Conservation (phyloP, 2,329 filamentous ascomycete genomes). For the Clonostachys chloroleuca region DNA sequence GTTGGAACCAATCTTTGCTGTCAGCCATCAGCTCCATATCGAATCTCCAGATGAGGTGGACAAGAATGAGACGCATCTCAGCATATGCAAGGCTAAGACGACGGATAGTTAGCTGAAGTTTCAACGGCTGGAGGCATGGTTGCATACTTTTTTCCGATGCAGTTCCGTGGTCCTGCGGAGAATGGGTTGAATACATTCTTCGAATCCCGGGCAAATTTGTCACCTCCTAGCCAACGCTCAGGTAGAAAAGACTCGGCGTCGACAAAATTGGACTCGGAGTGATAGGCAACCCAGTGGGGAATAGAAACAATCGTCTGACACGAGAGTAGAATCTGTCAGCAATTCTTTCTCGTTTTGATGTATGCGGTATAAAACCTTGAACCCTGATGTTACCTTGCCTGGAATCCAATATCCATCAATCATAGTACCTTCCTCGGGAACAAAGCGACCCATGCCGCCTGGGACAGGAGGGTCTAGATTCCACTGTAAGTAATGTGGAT, state of each 20-base stretch:
- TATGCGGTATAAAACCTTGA: no score
- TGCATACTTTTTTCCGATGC: background rate
- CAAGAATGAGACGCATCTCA: background rate
- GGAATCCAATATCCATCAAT: no score
- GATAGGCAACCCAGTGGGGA: conserved; percentile 23
- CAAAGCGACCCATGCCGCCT: no score
- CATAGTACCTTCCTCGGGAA: no score
- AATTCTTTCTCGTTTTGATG: no score
- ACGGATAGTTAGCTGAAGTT: background rate
- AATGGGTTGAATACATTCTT: no score
- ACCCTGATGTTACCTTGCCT: no score
- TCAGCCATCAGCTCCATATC: background rate
- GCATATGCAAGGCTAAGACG: background rate
- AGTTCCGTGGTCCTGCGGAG: background rate
- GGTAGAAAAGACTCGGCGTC: conserved; percentile 26
- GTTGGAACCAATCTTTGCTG: no score
- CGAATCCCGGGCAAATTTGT: no score
- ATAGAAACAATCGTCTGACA: conserved; percentile 22
- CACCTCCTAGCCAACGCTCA: conserved; percentile 21
- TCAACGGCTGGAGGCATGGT: background rate
- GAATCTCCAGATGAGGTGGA: background rate
- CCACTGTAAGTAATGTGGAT: no score
- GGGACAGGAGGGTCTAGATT: no score
- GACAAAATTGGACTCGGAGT: conserved; percentile 21
- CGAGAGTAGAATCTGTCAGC: no score